These are phyloP conservation scores for Acorus calamus DNA, from an alignment of 106 monocot species.

Conservation along the genomic window DNA sequence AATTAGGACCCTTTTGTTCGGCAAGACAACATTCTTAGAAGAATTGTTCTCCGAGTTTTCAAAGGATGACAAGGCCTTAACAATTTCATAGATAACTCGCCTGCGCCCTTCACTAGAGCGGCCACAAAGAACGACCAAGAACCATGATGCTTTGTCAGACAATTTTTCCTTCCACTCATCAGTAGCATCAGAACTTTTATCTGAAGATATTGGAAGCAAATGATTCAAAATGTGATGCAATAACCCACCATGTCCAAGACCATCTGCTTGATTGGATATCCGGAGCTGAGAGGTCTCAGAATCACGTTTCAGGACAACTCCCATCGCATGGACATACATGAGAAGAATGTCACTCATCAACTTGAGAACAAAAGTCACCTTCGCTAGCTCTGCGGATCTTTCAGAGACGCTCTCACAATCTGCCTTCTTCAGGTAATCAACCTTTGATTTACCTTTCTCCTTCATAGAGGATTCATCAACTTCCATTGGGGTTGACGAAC, in stretches of 20 bases:
- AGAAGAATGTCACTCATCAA: conserved; percentile 76
- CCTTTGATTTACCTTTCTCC: conserved; percentile 66
- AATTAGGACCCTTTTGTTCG: conserved; percentile 40
- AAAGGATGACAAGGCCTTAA: conserved; percentile 44
- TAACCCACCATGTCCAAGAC: conserved; percentile 31
- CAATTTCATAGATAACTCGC: conserved; percentile 54
- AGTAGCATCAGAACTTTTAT: conserved; percentile 29
- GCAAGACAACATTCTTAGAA: conserved; percentile 29
- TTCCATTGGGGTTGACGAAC: conserved; percentile 32
- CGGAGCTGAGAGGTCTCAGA: conserved; percentile 32
- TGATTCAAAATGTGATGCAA: conserved; percentile 58
- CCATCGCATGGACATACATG: conserved; percentile 61
- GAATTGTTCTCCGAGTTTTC: conserved; percentile 20
- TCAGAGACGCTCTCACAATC: conserved; percentile 35
- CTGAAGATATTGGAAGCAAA: conserved; percentile 36
- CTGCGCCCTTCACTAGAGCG: conserved; percentile 59
- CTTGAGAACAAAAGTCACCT: conserved; percentile 58
- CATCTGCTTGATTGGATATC: conserved; percentile 23
- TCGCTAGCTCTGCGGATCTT: conserved; percentile 38
- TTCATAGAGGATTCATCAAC: conserved; percentile 40
- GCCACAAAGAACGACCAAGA: conserved; percentile 58
- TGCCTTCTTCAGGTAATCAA: conserved; percentile 30
- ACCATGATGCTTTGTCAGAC: conserved; percentile 61
- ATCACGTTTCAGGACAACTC: conserved; percentile 54
- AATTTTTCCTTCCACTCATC: conserved; percentile 49